Base-by-base conservation (phyloP, 2,329 filamentous ascomycete species). In the Zasmidium angulare region DNA sequence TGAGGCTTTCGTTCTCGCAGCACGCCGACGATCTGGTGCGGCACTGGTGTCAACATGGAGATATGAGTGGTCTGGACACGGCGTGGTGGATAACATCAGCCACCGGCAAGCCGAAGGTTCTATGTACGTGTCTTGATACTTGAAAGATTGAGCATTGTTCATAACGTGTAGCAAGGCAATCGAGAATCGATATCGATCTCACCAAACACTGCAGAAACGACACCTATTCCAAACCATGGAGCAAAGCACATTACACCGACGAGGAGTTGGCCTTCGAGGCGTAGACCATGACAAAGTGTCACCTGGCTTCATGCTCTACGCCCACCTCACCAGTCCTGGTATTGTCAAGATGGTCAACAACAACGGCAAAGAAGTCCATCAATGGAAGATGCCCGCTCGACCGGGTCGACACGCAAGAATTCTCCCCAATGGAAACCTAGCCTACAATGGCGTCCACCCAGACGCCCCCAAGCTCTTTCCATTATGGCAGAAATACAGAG, bases 401-500 rank as follows among this genome's bases (percentile, higher is more conserved):
- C 71, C 74, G 9, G 78, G 77, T 1, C 73, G 78, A 9, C 78
- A 80, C 61, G 75, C 77, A 3, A 71, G 77, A n/a, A 72, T 81
- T 49, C 71, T 80, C 0, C 70, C 72, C 12, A 76, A 79, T 46
- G 77, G 78, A 2, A 77, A 76, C 55, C 71, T 81, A 0, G 78
- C 77, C 19, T 75, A 76, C 65, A 80, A 80, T 62, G 75, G 72
- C 9, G 72, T 77, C 1, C 76, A 76, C 51, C 76, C 77, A 2
- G 67, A 76, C 55, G 71, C 71, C 2, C 76, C 76, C 3, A 66
- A 66, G 6, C 69, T 74, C 3, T 81, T 79, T 58, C 76, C 76
- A 1, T 73, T 80, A 53, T 80, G 74, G 69, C 73, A 76, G 46
- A 81, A 81, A 56, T 80, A 81, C 58, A 68, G 77, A 11, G 78